Conservation (phyloP, 2,329 filamentous ascomycete genomes). For the Bipolaris victoriae region DNA sequence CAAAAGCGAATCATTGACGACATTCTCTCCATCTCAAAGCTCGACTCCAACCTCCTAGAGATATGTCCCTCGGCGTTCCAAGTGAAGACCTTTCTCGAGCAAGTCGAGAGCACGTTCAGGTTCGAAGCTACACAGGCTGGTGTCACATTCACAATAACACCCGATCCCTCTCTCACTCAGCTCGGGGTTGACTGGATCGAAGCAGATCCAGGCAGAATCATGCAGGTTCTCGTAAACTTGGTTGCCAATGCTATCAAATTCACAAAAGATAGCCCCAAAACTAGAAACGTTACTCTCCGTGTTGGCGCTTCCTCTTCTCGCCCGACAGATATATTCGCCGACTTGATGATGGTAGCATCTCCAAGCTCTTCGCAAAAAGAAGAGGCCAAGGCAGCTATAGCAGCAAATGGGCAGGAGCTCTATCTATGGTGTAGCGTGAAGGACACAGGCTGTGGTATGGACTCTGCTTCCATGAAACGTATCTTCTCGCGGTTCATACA, state of each 20-base stretch:
- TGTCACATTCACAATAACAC: conserved; percentile 17
- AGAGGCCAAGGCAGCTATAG: neutral
- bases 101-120: conserved; percentile 27
- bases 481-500: conserved; percentile 35
- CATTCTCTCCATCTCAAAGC: conserved; percentile 23
- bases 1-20: conserved; percentile 38
- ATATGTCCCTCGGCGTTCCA: conserved; percentile 25
- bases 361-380: neutral
- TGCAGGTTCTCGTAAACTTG: conserved; percentile 37
- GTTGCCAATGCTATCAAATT: conserved; percentile 43
- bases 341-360: conserved; percentile 5
- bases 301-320: conserved; percentile 2
- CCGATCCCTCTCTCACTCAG: conserved; percentile 12
- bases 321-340: neutral
- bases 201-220: conserved; percentile 18
- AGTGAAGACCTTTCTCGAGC: conserved; percentile 21
- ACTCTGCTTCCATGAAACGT: conserved; percentile 5
- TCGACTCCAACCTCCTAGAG: conserved; percentile 25
- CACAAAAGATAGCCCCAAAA: conserved; percentile 22
- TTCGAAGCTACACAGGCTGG: conserved; percentile 21
- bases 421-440: conserved; percentile 9
- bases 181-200: conserved; percentile 18
- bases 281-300: conserved; percentile 20
- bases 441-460: conserved; percentile 12
- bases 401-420: neutral